Conservation (phyloP, 495 filamentous ascomycete species). For the Penicillium arizonense region DNA sequence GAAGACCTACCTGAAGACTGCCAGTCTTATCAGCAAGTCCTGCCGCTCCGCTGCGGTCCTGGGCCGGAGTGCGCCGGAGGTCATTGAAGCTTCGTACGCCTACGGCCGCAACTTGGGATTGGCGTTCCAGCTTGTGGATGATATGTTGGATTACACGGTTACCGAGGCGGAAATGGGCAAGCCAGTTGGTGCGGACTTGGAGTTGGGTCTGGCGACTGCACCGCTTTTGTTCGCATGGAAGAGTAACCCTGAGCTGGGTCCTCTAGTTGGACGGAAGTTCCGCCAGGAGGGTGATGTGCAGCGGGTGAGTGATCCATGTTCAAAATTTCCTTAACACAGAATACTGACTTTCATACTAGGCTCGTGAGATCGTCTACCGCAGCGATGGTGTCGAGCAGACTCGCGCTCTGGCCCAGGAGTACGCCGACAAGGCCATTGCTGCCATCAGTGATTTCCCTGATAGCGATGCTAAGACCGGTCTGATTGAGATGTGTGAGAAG, state of each 20-base stretch:
- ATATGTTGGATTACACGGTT: constrained; percentile 95
- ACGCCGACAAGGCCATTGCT: constrained; percentile 80
- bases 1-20: constrained; percentile 97
- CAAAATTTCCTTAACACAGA: neutral
- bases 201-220: constrained; percentile 93
- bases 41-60: constrained; percentile 88
- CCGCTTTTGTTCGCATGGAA: constrained; percentile 97
- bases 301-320: constrained; percentile 53
- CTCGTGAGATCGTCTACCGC: constrained; percentile 74
- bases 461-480: constrained; percentile 85
- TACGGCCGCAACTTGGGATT: constrained; percentile 92
- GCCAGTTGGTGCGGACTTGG: constrained; percentile 89
- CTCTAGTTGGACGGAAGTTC: constrained; percentile 91
- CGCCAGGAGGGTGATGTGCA: constrained; percentile 76
- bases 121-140: constrained; percentile 97
- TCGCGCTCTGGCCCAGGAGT: constrained; percentile 82
- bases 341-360: constrained; percentile 47
- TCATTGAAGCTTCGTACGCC: constrained; percentile 84
- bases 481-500: constrained; percentile 92
- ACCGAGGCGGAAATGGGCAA: constrained; percentile 84
- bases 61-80: constrained; percentile 69
- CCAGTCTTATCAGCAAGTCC: constrained; percentile 91
- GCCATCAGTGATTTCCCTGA: constrained; percentile 82
- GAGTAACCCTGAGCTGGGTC: constrained; percentile 77
- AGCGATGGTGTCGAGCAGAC: constrained; percentile 92